Percentiles rank a stretch among this genome's conserved stretches.
Conservation (phyloP, 768 basidiomycete species). For the Mycena amicta region DNA sequence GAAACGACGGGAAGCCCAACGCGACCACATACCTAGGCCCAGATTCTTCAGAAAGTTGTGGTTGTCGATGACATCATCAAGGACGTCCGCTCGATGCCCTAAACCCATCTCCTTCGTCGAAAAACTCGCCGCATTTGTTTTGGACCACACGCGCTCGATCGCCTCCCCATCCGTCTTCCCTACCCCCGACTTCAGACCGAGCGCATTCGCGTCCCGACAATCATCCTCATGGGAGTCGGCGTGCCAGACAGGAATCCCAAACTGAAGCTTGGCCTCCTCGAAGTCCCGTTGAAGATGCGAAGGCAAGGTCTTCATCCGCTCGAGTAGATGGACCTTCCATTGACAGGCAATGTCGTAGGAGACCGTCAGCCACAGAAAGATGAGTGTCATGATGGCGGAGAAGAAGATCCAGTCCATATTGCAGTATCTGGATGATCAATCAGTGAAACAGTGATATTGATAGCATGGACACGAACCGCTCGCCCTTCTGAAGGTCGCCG, state of each 20-base stretch:
- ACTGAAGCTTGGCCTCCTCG: constrained; percentile 21
- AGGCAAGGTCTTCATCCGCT: neutral
- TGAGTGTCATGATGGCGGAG: neutral
- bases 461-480: constrained; percentile 1
- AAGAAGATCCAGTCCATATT: constrained; percentile 13
- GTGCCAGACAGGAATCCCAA: constrained; percentile 36
- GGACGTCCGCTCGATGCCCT: neutral
- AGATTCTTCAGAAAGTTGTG: constrained; percentile 7
- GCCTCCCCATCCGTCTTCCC: constrained; percentile 34
- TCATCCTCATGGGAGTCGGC: constrained; percentile 25
- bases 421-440: constrained; percentile 10
- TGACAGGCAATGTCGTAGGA: constrained; percentile 3
- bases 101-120: constrained; percentile 26
- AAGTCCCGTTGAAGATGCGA: neutral
- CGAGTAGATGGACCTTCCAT: too few relatives aligned
- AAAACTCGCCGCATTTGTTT: constrained; percentile 19
- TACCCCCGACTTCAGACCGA: constrained; percentile 24
- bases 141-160: constrained; percentile 32
- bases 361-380: neutral
- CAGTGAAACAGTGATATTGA: neutral
- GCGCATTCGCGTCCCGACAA: constrained; percentile 29
- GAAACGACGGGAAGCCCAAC: neutral
- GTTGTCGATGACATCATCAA: constrained; percentile 1
- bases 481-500: too few relatives aligned
- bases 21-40: neutral